A percentile compares a stretch with the other conserved stretches of the same genome.
Conservation (phyloP, 116 monocot genomes). For the Zostera marina region DNA sequence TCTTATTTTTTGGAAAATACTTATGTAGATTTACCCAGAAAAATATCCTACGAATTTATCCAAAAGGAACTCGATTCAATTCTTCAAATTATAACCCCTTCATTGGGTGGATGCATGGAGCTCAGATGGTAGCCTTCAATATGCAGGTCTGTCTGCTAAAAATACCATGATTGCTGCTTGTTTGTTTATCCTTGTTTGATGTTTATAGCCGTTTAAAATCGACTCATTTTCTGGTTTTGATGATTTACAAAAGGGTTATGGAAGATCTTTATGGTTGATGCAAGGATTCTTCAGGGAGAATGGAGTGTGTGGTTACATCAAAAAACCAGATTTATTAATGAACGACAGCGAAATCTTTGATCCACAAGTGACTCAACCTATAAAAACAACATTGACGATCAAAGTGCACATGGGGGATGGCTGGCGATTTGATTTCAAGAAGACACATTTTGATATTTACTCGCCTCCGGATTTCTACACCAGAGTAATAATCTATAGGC, state of each 20-base stretch:
- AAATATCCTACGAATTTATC: constrained; percentile 42
- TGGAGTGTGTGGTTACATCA: constrained; percentile 70
- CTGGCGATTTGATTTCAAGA: constrained; percentile 52
- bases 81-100: constrained; percentile 67
- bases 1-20: neutral
- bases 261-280: constrained; percentile 73
- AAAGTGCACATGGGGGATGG: constrained; percentile 71
- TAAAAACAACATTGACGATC: constrained; percentile 22
- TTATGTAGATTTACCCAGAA: constrained; percentile 10
- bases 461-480: constrained; percentile 82
- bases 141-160: constrained; percentile 41
- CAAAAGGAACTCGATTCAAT: constrained; percentile 42
- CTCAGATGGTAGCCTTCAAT: constrained; percentile 93
- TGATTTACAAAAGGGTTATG: constrained; percentile 38
- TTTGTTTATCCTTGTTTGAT: too few species aligned
- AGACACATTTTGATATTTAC: constrained; percentile 48
- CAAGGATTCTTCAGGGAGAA: constrained; percentile 73
- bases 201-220: too few species aligned
- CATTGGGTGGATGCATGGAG: constrained; percentile 76
- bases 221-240: too few species aligned
- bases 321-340: constrained; percentile 61
- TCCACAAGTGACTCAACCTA: constrained; percentile 21
- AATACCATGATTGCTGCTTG: neutral
- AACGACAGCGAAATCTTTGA: constrained; percentile 30
- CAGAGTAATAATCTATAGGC: constrained; percentile 40